Percentiles rank a stretch among this genome's conserved stretches.
Conservation (phyloP, 768 basidiomycete species). For the Hericium alpestre region DNA sequence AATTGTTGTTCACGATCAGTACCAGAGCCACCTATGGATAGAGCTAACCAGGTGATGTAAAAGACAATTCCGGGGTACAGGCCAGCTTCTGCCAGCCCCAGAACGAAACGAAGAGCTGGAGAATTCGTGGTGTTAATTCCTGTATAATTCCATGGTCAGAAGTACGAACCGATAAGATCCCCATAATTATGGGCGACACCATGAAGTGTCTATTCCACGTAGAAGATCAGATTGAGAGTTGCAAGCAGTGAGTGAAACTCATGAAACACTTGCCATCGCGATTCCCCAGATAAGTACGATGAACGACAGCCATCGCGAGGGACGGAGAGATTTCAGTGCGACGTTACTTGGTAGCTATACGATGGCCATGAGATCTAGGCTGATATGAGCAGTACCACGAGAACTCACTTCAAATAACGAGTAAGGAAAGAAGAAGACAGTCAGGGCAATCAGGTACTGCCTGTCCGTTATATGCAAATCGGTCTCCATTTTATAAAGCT, state of each 20-base stretch:
- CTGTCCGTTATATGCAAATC: slow-evolving; percentile 51
- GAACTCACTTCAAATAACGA: slow-evolving; percentile 51
- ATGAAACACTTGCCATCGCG: slow-evolving; percentile 23
- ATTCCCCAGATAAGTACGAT: slow-evolving; percentile 33
- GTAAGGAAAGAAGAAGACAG: slow-evolving; percentile 71
- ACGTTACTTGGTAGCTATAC: slow-evolving; percentile 53
- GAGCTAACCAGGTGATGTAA: slow-evolving; percentile 45
- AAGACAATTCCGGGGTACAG: slow-evolving; percentile 46
- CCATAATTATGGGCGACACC: slow-evolving; percentile 51
- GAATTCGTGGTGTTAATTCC: background rate
- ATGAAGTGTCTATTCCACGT: slow-evolving; percentile 40
- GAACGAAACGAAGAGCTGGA: slow-evolving; percentile 47
- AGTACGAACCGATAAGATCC: slow-evolving; percentile 44
- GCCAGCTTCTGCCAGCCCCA: slow-evolving; percentile 46
- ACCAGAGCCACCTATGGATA: background rate
- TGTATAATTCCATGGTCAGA: background rate
- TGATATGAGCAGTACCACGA: slow-evolving; percentile 1
- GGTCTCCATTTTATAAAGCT: slow-evolving; percentile 37
- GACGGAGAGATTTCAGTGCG: slow-evolving; percentile 45
- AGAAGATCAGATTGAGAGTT: background rate
- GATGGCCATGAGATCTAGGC: background rate
- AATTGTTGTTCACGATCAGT: too few species aligned
- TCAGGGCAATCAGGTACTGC: slow-evolving; percentile 59
- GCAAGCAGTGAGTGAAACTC: too few species aligned
- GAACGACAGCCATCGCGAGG: slow-evolving; percentile 53